phyloP scores from a whole-genome alignment of 805 yeast genomes.

The Wickerhamomyces sydowiorum region DNA sequence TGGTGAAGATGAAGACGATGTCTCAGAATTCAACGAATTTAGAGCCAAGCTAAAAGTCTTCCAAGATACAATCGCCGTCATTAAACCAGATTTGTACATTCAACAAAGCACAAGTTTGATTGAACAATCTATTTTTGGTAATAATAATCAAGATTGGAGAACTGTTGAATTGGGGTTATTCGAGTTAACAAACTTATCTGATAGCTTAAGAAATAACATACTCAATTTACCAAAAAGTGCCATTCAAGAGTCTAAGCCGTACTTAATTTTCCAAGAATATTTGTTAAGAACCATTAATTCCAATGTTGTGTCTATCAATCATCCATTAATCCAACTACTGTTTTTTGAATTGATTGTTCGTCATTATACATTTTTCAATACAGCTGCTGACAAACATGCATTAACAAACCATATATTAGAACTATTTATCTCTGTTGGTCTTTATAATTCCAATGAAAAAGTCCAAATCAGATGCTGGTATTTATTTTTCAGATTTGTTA shows the following conservation, averaged over 20 bases:
- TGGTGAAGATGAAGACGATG: constrained; percentile 67
- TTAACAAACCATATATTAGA: constrained; percentile 61
- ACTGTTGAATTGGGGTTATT: constrained; percentile 80
- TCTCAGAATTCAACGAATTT: constrained; percentile 74
- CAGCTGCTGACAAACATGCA: constrained; percentile 38
- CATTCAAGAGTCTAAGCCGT: constrained; percentile 61
- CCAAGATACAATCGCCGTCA: constrained; percentile 74
- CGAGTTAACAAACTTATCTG: constrained; percentile 75
- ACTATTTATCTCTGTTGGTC: constrained; percentile 76
- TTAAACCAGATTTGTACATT: constrained; percentile 54
- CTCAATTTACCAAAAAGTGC: constrained; percentile 64
- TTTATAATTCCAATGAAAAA: constrained; percentile 65
- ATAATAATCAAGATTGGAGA: constrained; percentile 56
- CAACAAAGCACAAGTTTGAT: constrained; percentile 59
- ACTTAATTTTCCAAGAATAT: constrained; percentile 54
- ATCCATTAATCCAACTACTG: constrained; percentile 74
- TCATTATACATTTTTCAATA: constrained; percentile 60
- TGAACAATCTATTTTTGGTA: constrained; percentile 37
- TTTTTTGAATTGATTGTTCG: constrained; percentile 84
- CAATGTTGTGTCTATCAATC: constrained; percentile 46
- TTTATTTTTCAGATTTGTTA: constrained; percentile 75
- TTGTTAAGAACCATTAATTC: constrained; percentile 45
- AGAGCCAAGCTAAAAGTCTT: constrained; percentile 68
- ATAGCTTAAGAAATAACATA: constrained; percentile 71
- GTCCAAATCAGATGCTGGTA: constrained; percentile 90